A percentile compares a stretch with the other conserved stretches of the same genome.
These are phyloP conservation scores for Fusarium penzigii DNA, from an alignment of 2,329 filamentous ascomycete genomes.

Conservation along the genomic window DNA sequence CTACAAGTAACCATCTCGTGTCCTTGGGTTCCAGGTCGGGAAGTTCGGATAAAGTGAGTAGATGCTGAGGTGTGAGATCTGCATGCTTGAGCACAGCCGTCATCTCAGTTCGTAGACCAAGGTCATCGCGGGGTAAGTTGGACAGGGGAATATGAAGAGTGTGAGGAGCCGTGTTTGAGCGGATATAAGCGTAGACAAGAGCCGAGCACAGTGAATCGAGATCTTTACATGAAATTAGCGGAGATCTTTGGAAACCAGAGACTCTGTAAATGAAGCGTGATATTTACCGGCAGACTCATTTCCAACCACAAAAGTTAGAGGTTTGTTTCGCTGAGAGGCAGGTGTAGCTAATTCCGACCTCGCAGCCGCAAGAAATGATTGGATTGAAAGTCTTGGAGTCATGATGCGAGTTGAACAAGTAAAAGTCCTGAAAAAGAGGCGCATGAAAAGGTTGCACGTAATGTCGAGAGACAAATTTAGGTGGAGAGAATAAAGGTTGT, in stretches of 20 bases:
- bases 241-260: too few species aligned
- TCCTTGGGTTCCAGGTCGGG: constrained; percentile 52
- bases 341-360: constrained; percentile 47
- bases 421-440: neutral
- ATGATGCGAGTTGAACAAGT: constrained; percentile 16
- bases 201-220: constrained; percentile 79
- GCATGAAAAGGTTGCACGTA: neutral
- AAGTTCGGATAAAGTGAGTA: constrained; percentile 63
- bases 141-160: constrained; percentile 70
- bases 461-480: too few species aligned
- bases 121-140: constrained; percentile 68
- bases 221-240: constrained; percentile 48
- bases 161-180: constrained; percentile 57
- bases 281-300: constrained; percentile 65
- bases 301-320: constrained; percentile 63
- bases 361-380: constrained; percentile 53
- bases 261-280: too few species aligned
- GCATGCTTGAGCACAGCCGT: constrained; percentile 63
- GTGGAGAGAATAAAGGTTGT: too few species aligned
- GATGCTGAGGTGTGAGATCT: constrained; percentile 57
- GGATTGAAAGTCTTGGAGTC: constrained; percentile 42
- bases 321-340: constrained; percentile 44
- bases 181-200: constrained; percentile 73
- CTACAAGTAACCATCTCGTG: constrained; percentile 73
- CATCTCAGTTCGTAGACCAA: constrained; percentile 74